These are phyloP conservation scores for Thelephora terrestris DNA, from an alignment of 1,284 basidiomycete genomes.

Conservation along the genomic window DNA sequence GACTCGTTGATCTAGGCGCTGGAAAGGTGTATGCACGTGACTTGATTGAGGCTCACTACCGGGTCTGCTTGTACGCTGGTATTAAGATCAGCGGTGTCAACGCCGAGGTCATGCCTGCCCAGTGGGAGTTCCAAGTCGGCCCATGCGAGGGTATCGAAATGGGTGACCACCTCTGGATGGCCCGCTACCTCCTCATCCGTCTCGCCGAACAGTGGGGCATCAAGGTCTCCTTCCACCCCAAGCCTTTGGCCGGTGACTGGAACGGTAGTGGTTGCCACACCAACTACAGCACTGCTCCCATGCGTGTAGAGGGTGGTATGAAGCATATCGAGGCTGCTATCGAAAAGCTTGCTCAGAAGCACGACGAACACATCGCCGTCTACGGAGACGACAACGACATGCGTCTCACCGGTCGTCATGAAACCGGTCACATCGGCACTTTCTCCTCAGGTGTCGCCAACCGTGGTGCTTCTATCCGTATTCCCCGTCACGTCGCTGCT, in stretches of 20 bases:
- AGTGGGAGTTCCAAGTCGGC: constrained; percentile 99
- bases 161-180: constrained; percentile 98
- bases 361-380: constrained; percentile 89
- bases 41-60: constrained; percentile 98
- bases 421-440: constrained; percentile 90
- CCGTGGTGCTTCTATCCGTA: constrained; percentile 93
- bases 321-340: constrained; percentile 92
- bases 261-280: constrained; percentile 98
- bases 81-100: constrained; percentile 99
- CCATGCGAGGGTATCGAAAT: constrained; percentile 96
- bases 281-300: constrained; percentile 88
- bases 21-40: constrained; percentile 99
- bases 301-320: constrained; percentile 92
- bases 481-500: constrained; percentile 85
- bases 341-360: constrained; percentile 77
- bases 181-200: constrained; percentile 86
- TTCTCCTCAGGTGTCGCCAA: constrained; percentile 97
- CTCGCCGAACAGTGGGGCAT: constrained; percentile 98
- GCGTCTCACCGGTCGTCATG: constrained; percentile 88
- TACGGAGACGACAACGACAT: constrained; percentile 97
- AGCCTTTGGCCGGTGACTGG: constrained; percentile 97
- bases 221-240: constrained; percentile 99
- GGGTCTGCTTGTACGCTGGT: constrained; percentile 92
- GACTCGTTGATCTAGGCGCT: constrained; percentile 44
- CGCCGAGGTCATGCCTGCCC: constrained; percentile 99